phyloP scores from a whole-genome alignment of 768 basidiomycete species.

The Naganishia antarctica region DNA sequence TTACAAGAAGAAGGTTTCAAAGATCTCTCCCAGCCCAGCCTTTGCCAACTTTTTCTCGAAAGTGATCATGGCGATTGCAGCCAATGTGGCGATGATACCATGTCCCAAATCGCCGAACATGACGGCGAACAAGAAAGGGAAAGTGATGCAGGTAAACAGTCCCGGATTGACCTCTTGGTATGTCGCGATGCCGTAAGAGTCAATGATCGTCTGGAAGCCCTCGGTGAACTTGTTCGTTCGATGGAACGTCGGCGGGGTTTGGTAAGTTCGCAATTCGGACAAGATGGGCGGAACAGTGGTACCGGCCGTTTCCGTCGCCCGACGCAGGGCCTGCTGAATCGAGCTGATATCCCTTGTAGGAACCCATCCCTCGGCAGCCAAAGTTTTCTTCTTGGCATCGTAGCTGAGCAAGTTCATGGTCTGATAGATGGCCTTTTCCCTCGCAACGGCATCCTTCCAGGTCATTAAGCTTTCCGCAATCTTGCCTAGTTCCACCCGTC shows the following conservation, averaged over 20 bases:
- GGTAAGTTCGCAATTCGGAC: constrained; percentile 79
- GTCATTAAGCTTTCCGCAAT: constrained; percentile 77
- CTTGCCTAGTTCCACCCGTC: constrained; percentile 73
- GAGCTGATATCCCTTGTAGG: constrained; percentile 81
- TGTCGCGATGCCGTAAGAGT: constrained; percentile 86
- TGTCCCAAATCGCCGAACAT: constrained; percentile 99
- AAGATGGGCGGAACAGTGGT: constrained; percentile 87
- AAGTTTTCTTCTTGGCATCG: constrained; percentile 84
- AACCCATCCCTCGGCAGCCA: constrained; percentile 97
- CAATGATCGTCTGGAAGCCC: constrained; percentile 97
- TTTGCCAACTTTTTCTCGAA: constrained; percentile 75
- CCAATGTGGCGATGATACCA: constrained; percentile 71
- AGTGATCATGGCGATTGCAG: constrained; percentile 77
- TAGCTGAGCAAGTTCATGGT: constrained; percentile 93
- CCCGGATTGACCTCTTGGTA: constrained; percentile 98
- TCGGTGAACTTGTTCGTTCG: constrained; percentile 94
- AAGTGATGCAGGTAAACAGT: constrained; percentile 72
- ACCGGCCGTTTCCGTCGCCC: constrained; percentile 91
- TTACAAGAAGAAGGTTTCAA: constrained; percentile 86
- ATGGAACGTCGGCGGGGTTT: constrained; percentile 91
- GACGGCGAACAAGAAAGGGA: constrained; percentile 97
- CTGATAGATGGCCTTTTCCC: constrained; percentile 95
- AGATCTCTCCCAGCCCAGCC: constrained; percentile 73
- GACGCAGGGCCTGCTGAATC: constrained; percentile 80
- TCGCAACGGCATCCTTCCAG: constrained; percentile 90